Conservation (phyloP, 192 early-diverging fungal species). For the Piromyces finnis region DNA sequence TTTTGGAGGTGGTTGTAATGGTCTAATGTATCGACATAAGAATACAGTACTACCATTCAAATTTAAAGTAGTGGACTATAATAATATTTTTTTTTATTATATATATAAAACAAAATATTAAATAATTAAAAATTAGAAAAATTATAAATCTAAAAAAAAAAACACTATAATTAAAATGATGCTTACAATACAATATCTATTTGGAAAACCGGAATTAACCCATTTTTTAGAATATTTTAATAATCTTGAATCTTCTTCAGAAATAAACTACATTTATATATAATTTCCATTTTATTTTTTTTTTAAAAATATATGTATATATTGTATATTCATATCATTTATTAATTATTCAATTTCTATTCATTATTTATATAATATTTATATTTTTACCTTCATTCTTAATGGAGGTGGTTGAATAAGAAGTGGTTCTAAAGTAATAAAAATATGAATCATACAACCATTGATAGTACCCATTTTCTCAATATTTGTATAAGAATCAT, state of each 20-base stretch:
- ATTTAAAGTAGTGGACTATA: conserved; percentile 1
- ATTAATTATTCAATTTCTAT: neutral
- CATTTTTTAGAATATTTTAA: conserved; percentile 8
- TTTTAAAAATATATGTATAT: too few species aligned
- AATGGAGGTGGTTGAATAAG: conserved; percentile 16
- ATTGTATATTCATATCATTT: too few species aligned
- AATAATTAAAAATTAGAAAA: too few species aligned
- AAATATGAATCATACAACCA: conserved; percentile 21
- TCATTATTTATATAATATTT: neutral
- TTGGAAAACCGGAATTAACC: conserved; percentile 3
- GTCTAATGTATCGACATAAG: conserved; percentile 21
- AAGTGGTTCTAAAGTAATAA: conserved; percentile 33
- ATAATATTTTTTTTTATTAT: neutral
- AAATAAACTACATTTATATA: conserved; percentile 8
- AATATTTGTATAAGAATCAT: conserved; percentile 3
- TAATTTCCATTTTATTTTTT: too few species aligned
- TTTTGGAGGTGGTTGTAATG: conserved; percentile 16
- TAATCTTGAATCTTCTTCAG: conserved; percentile 16
- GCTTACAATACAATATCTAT: neutral
- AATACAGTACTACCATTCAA: conserved; percentile 19
- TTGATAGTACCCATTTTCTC: conserved; percentile 6
- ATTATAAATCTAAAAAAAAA: too few species aligned
- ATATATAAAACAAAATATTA: too few species aligned
- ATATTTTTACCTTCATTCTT: conserved; percentile 7
- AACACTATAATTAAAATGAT: too few species aligned